A percentile compares a stretch with the other conserved stretches of the same genome.
Evolutionary conservation across 495 filamentous ascomycete genomes (phyloP).

Genomic region (Aspergillus avenaceus): DNA sequence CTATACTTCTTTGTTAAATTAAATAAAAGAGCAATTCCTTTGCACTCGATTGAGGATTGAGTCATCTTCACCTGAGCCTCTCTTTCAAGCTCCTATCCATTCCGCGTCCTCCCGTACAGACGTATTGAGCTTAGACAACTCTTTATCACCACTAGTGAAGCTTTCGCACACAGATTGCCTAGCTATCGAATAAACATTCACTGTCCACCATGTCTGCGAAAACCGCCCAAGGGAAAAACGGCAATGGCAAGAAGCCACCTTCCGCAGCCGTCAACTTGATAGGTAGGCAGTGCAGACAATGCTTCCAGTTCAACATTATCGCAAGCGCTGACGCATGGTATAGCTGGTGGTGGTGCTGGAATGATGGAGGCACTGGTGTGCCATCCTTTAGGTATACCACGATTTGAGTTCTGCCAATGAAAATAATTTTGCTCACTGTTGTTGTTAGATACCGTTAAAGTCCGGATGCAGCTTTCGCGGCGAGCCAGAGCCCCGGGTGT

Average conservation of each 20-base stretch:
- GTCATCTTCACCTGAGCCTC: not conserved
- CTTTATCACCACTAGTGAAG: not conserved
- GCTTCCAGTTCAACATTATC: not conserved
- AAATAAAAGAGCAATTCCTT: conserved; percentile 3
- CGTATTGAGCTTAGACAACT: not conserved
- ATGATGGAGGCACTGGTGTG: conserved; percentile 99
- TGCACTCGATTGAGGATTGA: conserved; percentile 1
- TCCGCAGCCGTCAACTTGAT: conserved; percentile 91
- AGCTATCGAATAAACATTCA: conserved; percentile 9
- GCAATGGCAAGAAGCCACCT: conserved; percentile 71
- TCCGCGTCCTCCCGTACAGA: conserved; percentile 17
- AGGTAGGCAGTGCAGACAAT: conserved; percentile 56
- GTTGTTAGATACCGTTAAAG: conserved; percentile 84
- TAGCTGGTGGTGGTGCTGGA: conserved; percentile 95
- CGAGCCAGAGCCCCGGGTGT: conserved; percentile 78
- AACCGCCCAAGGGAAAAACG: conserved; percentile 51
- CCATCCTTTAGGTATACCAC: conserved; percentile 78
- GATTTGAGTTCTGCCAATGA: not conserved
- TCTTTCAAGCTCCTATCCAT: conserved; percentile 7
- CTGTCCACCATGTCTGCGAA: conserved; percentile 59
- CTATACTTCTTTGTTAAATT: conserved; percentile 3
- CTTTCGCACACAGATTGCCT: conserved; percentile 2
- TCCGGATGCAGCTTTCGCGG: conserved; percentile 97
- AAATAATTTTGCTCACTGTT: conserved; percentile 14
- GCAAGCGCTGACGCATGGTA: conserved; percentile 9